Conservation (phyloP, 2,329 filamentous ascomycete genomes). For the Paradendryphiella salina region DNA sequence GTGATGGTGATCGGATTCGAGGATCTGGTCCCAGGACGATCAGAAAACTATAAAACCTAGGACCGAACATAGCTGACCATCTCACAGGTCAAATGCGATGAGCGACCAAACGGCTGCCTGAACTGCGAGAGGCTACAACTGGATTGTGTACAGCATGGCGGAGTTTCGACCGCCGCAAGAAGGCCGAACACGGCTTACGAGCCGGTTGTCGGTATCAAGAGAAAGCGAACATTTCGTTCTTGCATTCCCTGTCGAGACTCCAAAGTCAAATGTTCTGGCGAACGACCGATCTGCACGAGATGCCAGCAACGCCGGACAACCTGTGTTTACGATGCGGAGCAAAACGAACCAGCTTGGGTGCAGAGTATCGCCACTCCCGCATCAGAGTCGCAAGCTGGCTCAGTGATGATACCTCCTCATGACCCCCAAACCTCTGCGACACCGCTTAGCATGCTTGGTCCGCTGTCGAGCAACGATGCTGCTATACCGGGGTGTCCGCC, state of each 20-base stretch:
- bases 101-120: slow-evolving; percentile 36
- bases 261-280: slow-evolving; percentile 41
- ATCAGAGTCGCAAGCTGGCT: slow-evolving; percentile 14
- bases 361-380: slow-evolving; percentile 30
- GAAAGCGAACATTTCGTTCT: slow-evolving; percentile 39
- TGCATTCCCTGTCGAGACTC: slow-evolving; percentile 38
- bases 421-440: slow-evolving; percentile 21
- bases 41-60: neutral
- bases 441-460: slow-evolving; percentile 1
- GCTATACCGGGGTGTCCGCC: slow-evolving; percentile 27
- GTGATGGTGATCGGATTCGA: neutral
- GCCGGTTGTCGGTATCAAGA: slow-evolving; percentile 34
- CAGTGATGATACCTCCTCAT: slow-evolving; percentile 17
- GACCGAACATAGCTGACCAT: slow-evolving; percentile 7
- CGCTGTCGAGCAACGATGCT: slow-evolving; percentile 10
- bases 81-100: slow-evolving; percentile 39
- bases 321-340: slow-evolving; percentile 37
- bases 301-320: slow-evolving; percentile 32
- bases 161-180: slow-evolving; percentile 18
- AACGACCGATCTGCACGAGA: slow-evolving; percentile 35
- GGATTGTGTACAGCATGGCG: slow-evolving; percentile 34
- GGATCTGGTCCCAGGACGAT: neutral
- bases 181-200: slow-evolving; percentile 23
- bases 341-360: slow-evolving; percentile 39
- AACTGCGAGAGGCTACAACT: slow-evolving; percentile 39